Base-by-base conservation (phyloP, 352 stramenopile genomes). In the Hyaloperonospora brassicae region DNA sequence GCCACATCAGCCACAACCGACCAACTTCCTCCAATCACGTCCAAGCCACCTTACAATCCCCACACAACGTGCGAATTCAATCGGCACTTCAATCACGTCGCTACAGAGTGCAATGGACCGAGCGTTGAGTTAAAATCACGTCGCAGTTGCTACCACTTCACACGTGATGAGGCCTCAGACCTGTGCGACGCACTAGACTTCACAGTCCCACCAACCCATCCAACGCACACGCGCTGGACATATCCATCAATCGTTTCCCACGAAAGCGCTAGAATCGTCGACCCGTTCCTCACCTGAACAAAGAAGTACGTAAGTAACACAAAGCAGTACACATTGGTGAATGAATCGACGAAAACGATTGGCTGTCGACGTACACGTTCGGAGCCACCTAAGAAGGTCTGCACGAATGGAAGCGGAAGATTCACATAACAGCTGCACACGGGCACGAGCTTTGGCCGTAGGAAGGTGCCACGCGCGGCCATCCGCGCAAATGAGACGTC, bases 211-310 rank as follows among this genome's bases (percentile, higher is more conserved):
- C 80, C 78, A 35, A 88, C 68, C 80, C 80, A 90, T 5, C 68
- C 80, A 22, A 84, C 68, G 47, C 76, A 86, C 13, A 89, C 72
- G 43, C 76, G 76, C 55, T 88, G 80, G 23, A 86, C 74, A 45
- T 90, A 87, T 52, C 80, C 80, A n/a, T 90, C 80, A 13, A 81
- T 48, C 7, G 80, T 86, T 61, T 88, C 78, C 80, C 80, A 90
- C 39, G 78, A 87, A 25, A 90, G 54, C 55, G 86, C 76, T 24
- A 93, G 45, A 40, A 93, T 68, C n/a, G 68, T 81, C 11, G 83
- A 59, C 8, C 76, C 81, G 8, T 51, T 58, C 11, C 52, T 70
- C 25, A 59, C 34, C 74, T 84, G 30, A 13, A 22, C 11, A 30
- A 46, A n/a, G 21, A 2, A 5, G 17, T 8, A 35, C 22, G 39